Conservation (phyloP, 352 stramenopile species). For the Phytophthora meadii region DNA sequence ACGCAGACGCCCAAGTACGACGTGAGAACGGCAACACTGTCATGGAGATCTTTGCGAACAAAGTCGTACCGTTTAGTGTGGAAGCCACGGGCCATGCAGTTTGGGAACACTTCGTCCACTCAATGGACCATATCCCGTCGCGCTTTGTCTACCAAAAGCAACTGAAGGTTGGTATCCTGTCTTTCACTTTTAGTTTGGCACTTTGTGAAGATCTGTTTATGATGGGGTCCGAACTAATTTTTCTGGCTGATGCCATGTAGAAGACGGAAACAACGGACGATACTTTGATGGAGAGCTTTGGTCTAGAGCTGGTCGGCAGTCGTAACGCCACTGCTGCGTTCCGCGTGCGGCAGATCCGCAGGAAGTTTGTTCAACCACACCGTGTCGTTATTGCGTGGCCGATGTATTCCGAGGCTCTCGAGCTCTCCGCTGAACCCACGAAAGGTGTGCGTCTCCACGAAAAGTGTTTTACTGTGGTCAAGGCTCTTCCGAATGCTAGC, state of each 20-base stretch:
- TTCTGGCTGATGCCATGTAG: constrained; percentile 34
- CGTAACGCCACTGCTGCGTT: constrained; percentile 60
- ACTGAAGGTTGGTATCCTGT: constrained; percentile 39
- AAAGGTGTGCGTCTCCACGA: constrained; percentile 65
- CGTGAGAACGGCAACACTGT: constrained; percentile 48
- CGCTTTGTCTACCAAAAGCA: constrained; percentile 64
- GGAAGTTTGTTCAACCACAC: constrained; percentile 57
- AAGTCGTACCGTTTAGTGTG: constrained; percentile 60
- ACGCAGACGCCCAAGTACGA: constrained; percentile 56
- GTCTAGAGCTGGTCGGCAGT: constrained; percentile 55
- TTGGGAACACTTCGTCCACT: constrained; percentile 64
- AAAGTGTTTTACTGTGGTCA: constrained; percentile 71
- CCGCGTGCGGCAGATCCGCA: constrained; percentile 58
- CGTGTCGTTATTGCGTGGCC: constrained; percentile 71
- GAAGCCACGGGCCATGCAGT: constrained; percentile 47
- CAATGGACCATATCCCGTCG: constrained; percentile 65
- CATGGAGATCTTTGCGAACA: constrained; percentile 69
- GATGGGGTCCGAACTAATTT: constrained; percentile 13
- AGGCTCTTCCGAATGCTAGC: constrained; percentile 44
- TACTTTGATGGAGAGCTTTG: constrained; percentile 63
- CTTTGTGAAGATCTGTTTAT: not conserved
- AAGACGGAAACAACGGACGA: constrained; percentile 53
- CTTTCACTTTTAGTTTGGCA: not conserved
- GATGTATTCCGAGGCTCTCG: constrained; percentile 55
- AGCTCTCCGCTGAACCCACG: constrained; percentile 56